These are phyloP conservation scores for Exophiala phaeomuriformis DNA, from an alignment of 2,329 filamentous ascomycete species.

Conservation along the genomic window DNA sequence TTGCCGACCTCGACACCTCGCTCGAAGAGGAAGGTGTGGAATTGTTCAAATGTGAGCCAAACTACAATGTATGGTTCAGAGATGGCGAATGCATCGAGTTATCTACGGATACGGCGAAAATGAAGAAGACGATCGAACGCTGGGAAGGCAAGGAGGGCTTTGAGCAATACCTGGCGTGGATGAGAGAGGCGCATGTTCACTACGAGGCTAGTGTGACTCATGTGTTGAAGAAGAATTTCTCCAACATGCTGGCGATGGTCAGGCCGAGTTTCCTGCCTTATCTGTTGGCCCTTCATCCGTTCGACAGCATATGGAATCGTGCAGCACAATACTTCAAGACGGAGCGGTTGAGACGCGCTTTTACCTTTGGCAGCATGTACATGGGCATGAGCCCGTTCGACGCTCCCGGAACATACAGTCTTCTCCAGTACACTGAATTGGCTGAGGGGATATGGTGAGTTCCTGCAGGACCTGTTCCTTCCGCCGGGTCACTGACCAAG, in stretches of 20 bases:
- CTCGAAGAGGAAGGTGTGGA: conserved; percentile 59
- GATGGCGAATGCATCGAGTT: conserved; percentile 59
- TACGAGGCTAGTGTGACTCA: conserved; percentile 61
- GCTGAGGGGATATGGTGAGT: conserved; percentile 68
- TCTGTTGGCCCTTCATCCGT: conserved; percentile 58
- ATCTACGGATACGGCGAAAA: conserved; percentile 60
- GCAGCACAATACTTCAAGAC: conserved; percentile 62
- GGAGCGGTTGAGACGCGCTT: conserved; percentile 60
- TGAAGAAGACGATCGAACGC: conserved; percentile 66
- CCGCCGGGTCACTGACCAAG: background rate
- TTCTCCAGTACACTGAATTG: conserved; percentile 68
- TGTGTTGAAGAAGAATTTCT: conserved; percentile 62
- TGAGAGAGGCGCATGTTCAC: conserved; percentile 61
- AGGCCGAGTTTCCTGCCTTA: conserved; percentile 53
- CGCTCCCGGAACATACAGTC: conserved; percentile 64
- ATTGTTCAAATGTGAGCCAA: conserved; percentile 64
- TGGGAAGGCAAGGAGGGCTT: conserved; percentile 67
- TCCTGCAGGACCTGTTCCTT: background rate
- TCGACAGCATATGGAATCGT: conserved; percentile 62
- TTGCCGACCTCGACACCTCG: conserved; percentile 60
- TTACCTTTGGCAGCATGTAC: conserved; percentile 75
- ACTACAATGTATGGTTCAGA: conserved; percentile 67
- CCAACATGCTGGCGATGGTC: conserved; percentile 51
- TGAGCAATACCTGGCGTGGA: conserved; percentile 58
- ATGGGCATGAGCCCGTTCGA: conserved; percentile 75